Evolutionary conservation across 2,329 filamentous ascomycete genomes (phyloP).

Genomic region (Botryotinia narcissicola): DNA sequence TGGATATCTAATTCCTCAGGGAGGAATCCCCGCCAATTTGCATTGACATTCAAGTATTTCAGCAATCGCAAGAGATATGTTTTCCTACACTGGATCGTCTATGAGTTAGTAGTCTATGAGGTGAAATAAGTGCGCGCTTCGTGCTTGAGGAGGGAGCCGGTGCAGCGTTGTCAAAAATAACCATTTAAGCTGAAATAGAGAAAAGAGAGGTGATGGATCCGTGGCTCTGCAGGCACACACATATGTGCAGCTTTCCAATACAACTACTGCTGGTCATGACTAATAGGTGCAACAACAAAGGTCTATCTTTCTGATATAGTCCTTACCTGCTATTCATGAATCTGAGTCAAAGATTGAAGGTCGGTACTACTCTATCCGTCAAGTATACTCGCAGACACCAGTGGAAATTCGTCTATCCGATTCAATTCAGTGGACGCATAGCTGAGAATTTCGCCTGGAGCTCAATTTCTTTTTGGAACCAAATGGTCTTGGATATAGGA

Average conservation of each 20-base stretch:
- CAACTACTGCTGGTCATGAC: not conserved
- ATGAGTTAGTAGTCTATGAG: not conserved
- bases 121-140: not conserved
- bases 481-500: not conserved
- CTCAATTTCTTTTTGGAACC: not conserved
- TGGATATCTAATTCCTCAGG: not conserved
- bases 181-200: no score
- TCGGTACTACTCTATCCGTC: not conserved
- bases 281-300: not conserved
- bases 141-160: not conserved
- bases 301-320: not conserved
- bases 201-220: not conserved
- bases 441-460: no score
- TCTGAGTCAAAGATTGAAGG: not conserved
- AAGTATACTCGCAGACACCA: not conserved
- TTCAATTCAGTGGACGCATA: not conserved
- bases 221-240: not conserved
- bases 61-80: conserved; percentile 6
- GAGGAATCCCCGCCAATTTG: not conserved
- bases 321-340: not conserved
- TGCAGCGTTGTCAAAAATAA: not conserved
- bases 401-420: not conserved
- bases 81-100: not conserved
- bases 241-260: not conserved
- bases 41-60: not conserved